phyloP scores from a whole-genome alignment of 768 basidiomycete genomes.

The Mrakia hoshinonis region DNA sequence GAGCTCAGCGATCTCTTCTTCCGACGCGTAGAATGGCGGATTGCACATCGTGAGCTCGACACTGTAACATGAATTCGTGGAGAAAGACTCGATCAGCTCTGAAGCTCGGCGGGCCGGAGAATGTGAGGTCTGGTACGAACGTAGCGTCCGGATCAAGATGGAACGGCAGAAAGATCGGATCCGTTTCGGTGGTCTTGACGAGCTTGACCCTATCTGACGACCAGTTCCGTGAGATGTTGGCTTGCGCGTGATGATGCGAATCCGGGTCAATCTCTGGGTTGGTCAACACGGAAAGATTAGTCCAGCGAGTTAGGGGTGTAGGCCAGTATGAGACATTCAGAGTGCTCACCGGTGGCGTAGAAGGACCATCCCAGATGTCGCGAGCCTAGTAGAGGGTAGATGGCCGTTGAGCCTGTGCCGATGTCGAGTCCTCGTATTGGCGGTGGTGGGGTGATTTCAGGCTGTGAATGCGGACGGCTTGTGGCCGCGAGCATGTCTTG shows the following conservation, averaged over 20 bases:
- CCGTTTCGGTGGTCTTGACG: conserved; percentile 38
- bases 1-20: conserved; percentile 56
- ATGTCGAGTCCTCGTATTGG: conserved; percentile 41
- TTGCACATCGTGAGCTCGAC: conserved; percentile 89
- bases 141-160: conserved; percentile 25
- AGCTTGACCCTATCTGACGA: conserved; percentile 51
- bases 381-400: conserved; percentile 74
- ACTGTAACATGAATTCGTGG: conserved; percentile 38
- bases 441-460: background rate
- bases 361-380: conserved; percentile 53
- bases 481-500: conserved; percentile 39
- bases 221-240: conserved; percentile 54
- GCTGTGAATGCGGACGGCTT: background rate
- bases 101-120: background rate
- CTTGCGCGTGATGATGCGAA: conserved; percentile 52
- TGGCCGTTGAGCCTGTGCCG: conserved; percentile 82
- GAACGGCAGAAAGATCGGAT: conserved; percentile 48
- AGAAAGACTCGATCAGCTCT: too few relatives aligned
- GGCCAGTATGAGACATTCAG: background rate
- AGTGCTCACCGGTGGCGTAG: conserved; percentile 53
- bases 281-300: background rate
- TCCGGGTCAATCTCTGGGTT: conserved; percentile 60
- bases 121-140: background rate
- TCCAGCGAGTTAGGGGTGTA: too few relatives aligned
- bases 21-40: conserved; percentile 83